Percentiles rank a stretch among this genome's conserved stretches.
Conservation (phyloP, 2,329 filamentous ascomycete species). For the Calonectria honghensis region DNA sequence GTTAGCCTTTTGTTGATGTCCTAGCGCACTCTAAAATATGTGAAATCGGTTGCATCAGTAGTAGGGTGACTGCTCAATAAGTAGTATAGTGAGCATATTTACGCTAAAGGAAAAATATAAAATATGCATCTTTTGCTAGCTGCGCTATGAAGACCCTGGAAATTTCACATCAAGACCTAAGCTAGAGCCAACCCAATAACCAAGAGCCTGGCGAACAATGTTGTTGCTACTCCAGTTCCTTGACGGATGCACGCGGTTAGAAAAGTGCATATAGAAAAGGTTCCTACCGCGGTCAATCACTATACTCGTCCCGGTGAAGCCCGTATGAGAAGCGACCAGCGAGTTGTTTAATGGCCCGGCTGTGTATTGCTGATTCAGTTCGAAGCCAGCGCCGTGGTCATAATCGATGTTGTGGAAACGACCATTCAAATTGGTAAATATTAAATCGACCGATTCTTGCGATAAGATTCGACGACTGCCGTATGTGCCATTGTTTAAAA, state of each 20-base stretch:
- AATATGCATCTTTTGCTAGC: background rate
- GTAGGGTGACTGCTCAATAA: too few relatives aligned
- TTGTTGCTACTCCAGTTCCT: conserved; percentile 21
- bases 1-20: too few relatives aligned
- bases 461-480: conserved; percentile 10
- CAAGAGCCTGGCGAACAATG: conserved; percentile 7
- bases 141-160: background rate
- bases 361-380: conserved; percentile 58
- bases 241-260: conserved; percentile 15
- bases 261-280: conserved; percentile 12
- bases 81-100: background rate
- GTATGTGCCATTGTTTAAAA: conserved; percentile 24
- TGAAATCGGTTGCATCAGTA: too few relatives aligned
- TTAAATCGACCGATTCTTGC: background rate
- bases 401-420: conserved; percentile 52
- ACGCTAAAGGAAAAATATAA: too few relatives aligned
- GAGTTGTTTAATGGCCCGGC: conserved; percentile 55
- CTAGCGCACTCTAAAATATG: too few relatives aligned
- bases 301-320: conserved; percentile 52
- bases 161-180: conserved; percentile 1
- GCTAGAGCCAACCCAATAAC: conserved; percentile 21
- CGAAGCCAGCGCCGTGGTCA: conserved; percentile 57
- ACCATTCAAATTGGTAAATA: conserved; percentile 41
- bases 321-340: conserved; percentile 51
- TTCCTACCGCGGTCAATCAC: conserved; percentile 46